A percentile compares a stretch with the other conserved stretches of the same genome.
Conservation (phyloP, 1,139 yeast genomes). For the Suhomyces coccinellae region DNA sequence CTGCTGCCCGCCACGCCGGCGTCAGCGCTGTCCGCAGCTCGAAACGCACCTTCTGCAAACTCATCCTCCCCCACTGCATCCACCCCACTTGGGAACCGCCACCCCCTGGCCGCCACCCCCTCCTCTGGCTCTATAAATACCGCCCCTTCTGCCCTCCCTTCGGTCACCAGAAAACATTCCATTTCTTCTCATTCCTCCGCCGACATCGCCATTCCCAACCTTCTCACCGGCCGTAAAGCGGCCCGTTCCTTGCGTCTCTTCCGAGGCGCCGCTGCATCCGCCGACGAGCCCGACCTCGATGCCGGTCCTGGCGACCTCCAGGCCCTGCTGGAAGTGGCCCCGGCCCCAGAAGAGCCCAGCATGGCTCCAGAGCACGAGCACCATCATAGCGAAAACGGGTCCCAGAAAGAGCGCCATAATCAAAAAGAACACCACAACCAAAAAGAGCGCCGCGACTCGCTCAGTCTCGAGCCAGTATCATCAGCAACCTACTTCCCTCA, state of each 20-base stretch:
- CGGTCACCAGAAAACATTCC: constrained; percentile 7
- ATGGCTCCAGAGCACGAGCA: too few species aligned
- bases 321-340: not conserved
- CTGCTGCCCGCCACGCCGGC: not conserved
- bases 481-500: constrained; percentile 73
- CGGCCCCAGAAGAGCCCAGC: not conserved
- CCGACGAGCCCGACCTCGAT: constrained; percentile 11
- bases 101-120: not conserved
- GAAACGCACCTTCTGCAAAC: not conserved
- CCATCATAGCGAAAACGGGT: too few species aligned
- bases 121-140: not conserved
- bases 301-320: not conserved
- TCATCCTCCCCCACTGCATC: not conserved
- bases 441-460: not conserved
- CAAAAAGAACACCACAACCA: not conserved
- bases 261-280: constrained; percentile 24
- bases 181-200: constrained; percentile 4
- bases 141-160: not conserved
- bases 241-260: constrained; percentile 41
- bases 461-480: constrained; percentile 51
- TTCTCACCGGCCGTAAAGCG: constrained; percentile 39
- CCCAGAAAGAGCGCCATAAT: too few species aligned
- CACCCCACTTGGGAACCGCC: not conserved
- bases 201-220: constrained; percentile 13
- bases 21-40: not conserved